Evolutionary conservation across 768 basidiomycete species (phyloP).

Genomic region (Leccinum barrowsii): DNA sequence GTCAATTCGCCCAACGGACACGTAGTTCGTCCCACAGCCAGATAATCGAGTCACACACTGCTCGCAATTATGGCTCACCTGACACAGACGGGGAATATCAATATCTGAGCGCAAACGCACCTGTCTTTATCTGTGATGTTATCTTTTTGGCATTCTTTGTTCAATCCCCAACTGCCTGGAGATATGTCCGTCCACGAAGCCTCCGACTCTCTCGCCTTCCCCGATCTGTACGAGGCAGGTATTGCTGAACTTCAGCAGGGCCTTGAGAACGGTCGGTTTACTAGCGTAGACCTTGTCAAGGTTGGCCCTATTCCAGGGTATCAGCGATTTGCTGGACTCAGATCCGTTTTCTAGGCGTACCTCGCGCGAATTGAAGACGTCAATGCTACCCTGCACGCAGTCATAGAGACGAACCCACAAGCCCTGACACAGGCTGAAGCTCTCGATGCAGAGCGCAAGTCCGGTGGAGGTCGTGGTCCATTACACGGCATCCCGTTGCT

Average conservation of each 20-base stretch:
- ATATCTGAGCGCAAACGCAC: not conserved
- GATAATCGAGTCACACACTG: not conserved
- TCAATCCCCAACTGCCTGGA: constrained; percentile 7
- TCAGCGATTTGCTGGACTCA: not conserved
- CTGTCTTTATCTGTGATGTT: not conserved
- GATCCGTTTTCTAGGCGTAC: constrained; percentile 45
- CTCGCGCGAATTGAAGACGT: constrained; percentile 65
- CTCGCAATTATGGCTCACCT: not conserved
- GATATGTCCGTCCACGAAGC: constrained; percentile 11
- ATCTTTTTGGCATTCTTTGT: constrained; percentile 3
- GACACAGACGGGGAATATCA: not conserved
- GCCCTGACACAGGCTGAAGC: constrained; percentile 50
- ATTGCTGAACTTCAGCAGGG: constrained; percentile 54
- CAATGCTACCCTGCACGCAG: constrained; percentile 53
- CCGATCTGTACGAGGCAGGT: constrained; percentile 63
- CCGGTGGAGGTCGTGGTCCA: constrained; percentile 40
- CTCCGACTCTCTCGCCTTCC: constrained; percentile 26
- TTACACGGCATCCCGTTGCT: constrained; percentile 61
- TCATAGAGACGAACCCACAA: constrained; percentile 57
- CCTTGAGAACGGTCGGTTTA: constrained; percentile 47
- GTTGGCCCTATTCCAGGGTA: constrained; percentile 24
- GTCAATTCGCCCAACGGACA: not conserved
- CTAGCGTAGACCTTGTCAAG: constrained; percentile 63
- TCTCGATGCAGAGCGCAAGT: constrained; percentile 47
- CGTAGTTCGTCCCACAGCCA: not conserved